Conservation (phyloP, 2,329 filamentous ascomycete species). For the Hypomyces perniciosus region DNA sequence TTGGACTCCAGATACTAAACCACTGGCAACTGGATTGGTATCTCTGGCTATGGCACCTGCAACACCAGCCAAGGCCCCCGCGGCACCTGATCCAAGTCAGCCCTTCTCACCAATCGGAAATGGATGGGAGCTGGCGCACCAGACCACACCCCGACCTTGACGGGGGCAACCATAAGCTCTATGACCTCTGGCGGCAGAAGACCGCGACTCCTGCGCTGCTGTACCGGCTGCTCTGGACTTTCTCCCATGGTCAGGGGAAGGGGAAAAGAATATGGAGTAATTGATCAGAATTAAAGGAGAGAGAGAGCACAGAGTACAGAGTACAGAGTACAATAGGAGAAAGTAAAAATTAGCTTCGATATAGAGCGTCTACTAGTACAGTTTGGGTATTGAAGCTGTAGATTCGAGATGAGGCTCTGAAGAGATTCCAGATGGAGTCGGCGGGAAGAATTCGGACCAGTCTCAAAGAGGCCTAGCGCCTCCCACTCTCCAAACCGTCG, state of each 20-base stretch:
- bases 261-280: too few species aligned
- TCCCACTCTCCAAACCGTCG: slow-evolving; percentile 35
- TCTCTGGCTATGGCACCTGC: slow-evolving; percentile 67
- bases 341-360: too few species aligned
- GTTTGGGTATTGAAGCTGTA: too few species aligned
- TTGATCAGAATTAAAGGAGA: too few species aligned
- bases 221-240: not conserved
- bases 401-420: too few species aligned
- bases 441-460: slow-evolving; percentile 9
- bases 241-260: not conserved
- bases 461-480: slow-evolving; percentile 29
- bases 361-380: too few species aligned
- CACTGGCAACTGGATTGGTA: slow-evolving; percentile 62
- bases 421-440: too few species aligned
- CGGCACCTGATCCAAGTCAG: slow-evolving; percentile 40
- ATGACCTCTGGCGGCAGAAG: slow-evolving; percentile 38
- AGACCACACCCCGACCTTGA: slow-evolving; percentile 54
- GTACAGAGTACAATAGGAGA: too few species aligned
- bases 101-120: slow-evolving; percentile 6
- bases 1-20: slow-evolving; percentile 66
- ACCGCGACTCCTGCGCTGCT: slow-evolving; percentile 25
- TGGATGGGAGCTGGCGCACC: slow-evolving; percentile 36
- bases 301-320: too few species aligned
- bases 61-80: slow-evolving; percentile 60
- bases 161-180: slow-evolving; percentile 43